phyloP scores from a whole-genome alignment of 129 eudicot species.

The Lonicera japonica region DNA sequence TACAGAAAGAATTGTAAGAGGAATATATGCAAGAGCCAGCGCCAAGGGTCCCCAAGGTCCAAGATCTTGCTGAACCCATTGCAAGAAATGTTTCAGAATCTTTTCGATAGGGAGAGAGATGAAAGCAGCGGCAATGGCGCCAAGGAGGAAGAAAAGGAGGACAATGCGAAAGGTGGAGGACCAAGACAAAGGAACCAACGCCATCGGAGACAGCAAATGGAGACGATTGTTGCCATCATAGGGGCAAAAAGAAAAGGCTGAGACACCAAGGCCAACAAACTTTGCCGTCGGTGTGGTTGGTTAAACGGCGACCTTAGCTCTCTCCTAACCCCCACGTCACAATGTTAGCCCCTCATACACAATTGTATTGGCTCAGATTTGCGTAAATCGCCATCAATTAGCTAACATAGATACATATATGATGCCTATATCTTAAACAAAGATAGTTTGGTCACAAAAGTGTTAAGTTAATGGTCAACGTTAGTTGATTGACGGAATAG shows the following conservation, averaged over 20 bases:
- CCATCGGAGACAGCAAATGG: constrained; percentile 68
- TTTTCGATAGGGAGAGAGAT: constrained; percentile 72
- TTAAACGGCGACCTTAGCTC: constrained; percentile 67
- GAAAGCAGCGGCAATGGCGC: constrained; percentile 54
- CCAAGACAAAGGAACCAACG: constrained; percentile 65
- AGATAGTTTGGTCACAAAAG: too few species aligned
- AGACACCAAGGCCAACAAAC: too few species aligned
- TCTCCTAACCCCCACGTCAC: constrained; percentile 67
- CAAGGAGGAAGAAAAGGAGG: constrained; percentile 41
- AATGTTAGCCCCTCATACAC: too few species aligned
- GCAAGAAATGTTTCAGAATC: constrained; percentile 76
- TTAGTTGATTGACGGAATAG: too few species aligned
- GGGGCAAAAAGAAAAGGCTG: too few species aligned
- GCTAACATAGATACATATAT: too few species aligned
- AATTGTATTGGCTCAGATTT: too few species aligned
- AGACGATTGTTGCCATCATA: constrained; percentile 61
- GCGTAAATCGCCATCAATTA: too few species aligned
- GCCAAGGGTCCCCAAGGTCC: constrained; percentile 98
- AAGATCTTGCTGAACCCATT: constrained; percentile 82
- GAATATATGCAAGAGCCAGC: constrained; percentile 92
- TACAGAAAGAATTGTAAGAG: constrained; percentile 83
- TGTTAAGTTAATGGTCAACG: too few species aligned
- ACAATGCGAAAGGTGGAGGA: constrained; percentile 36
- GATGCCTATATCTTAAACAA: too few species aligned
- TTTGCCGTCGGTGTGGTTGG: constrained; percentile 51